Conservation (phyloP, 2,329 filamentous ascomycete genomes). For the Venturiaceae sp. region DNA sequence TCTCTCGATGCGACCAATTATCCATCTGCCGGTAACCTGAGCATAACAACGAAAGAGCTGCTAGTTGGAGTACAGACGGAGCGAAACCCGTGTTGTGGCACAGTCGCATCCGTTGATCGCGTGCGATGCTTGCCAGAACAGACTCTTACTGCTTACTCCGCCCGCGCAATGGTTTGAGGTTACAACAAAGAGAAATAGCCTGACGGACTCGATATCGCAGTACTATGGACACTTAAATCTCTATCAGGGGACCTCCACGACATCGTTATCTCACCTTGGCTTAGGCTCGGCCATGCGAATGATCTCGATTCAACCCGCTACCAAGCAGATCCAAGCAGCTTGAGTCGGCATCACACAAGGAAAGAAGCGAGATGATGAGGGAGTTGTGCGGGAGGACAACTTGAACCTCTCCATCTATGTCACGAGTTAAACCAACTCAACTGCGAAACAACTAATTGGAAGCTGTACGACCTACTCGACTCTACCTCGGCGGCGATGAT, state of each 20-base stretch:
- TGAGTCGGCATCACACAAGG: too few species aligned
- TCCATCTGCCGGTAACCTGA: too few species aligned
- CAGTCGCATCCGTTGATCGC: neutral
- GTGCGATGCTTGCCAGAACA: neutral
- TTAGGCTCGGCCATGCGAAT: neutral
- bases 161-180: neutral
- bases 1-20: neutral
- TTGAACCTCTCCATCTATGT: too few species aligned
- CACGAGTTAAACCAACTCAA: too few species aligned
- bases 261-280: neutral
- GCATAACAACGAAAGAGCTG: neutral
- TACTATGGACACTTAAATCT: neutral
- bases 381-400: too few species aligned
- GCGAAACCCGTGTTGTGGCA: neutral
- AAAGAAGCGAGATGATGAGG: too few species aligned
- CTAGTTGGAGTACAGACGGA: neutral
- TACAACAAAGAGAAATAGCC: neutral
- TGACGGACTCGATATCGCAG: neutral
- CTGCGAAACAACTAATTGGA: too few species aligned
- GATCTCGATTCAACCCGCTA: too few species aligned
- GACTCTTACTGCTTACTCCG: neutral
- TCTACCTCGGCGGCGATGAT: too few species aligned
- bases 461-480: too few species aligned
- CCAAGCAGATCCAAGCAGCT: neutral
- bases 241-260: neutral